These are phyloP conservation scores for Beta lomatogona DNA, from an alignment of 179 eudicot genomes.

Conservation along the genomic window DNA sequence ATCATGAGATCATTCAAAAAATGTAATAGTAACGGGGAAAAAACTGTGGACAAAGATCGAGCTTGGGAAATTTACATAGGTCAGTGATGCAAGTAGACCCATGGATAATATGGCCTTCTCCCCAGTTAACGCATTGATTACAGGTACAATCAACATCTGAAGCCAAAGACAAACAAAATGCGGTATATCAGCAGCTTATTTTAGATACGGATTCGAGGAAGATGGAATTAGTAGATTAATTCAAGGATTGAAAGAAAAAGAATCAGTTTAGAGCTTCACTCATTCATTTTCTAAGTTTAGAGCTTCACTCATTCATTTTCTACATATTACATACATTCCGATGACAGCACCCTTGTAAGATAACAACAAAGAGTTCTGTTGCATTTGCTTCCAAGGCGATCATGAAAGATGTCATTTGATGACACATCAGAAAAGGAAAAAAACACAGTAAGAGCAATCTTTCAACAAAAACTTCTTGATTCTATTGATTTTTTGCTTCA, in stretches of 20 bases:
- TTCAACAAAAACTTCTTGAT: neutral
- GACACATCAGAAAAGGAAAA: neutral
- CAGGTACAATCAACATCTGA: constrained; percentile 72
- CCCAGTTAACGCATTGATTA: constrained; percentile 67
- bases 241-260: neutral
- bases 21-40: neutral
- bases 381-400: neutral
- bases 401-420: neutral
- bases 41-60: neutral
- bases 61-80: constrained; percentile 59
- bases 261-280: neutral
- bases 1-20: neutral
- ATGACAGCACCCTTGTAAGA: neutral
- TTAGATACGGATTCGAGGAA: neutral
- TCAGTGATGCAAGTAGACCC: constrained; percentile 68
- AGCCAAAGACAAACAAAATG: constrained; percentile 6
- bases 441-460: neutral
- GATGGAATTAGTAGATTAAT: neutral
- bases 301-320: neutral
- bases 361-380: neutral
- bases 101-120: constrained; percentile 69
- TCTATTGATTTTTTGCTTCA: neutral
- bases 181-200: neutral
- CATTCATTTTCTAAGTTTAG: neutral
- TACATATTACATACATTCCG: neutral